Conservation (phyloP, 2,329 filamentous ascomycete species). For the Pseudogymnoascus sp. region DNA sequence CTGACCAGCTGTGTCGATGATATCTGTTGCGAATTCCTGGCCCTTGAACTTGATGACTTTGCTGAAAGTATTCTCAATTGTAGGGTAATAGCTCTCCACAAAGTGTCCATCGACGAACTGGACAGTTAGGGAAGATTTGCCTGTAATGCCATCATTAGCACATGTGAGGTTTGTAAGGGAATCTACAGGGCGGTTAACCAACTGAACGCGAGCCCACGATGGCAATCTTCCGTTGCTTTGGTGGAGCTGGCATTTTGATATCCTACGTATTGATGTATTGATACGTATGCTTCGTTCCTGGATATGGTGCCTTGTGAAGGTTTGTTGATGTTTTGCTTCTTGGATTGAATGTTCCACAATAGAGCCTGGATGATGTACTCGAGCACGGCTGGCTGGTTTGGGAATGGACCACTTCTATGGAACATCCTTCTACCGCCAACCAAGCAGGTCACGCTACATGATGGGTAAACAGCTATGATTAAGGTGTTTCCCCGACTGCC, state of each 20-base stretch:
- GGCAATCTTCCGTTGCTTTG: conserved; percentile 90
- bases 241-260: conserved; percentile 22
- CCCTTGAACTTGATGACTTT: conserved; percentile 89
- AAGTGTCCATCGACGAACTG: conserved; percentile 97
- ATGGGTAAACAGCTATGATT: background rate
- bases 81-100: conserved; percentile 97
- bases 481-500: background rate
- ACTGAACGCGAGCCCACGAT: conserved; percentile 93
- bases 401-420: background rate
- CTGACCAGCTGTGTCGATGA: conserved; percentile 96
- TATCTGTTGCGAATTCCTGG: conserved; percentile 91
- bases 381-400: background rate
- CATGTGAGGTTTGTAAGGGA: conserved; percentile 1
- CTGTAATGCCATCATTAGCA: conserved; percentile 38
- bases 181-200: conserved; percentile 49
- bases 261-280: background rate
- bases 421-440: conserved; percentile 1
- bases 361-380: conserved; percentile 1
- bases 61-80: conserved; percentile 98
- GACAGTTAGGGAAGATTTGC: conserved; percentile 94
- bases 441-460: background rate
- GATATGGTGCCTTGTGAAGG: background rate
- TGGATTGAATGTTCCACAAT: background rate
- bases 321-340: conserved; percentile 6
- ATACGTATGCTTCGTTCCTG: conserved; percentile 4